These are phyloP conservation scores for Zygoascus biomembranicola DNA, from an alignment of 805 yeast species.

Conservation along the genomic window DNA sequence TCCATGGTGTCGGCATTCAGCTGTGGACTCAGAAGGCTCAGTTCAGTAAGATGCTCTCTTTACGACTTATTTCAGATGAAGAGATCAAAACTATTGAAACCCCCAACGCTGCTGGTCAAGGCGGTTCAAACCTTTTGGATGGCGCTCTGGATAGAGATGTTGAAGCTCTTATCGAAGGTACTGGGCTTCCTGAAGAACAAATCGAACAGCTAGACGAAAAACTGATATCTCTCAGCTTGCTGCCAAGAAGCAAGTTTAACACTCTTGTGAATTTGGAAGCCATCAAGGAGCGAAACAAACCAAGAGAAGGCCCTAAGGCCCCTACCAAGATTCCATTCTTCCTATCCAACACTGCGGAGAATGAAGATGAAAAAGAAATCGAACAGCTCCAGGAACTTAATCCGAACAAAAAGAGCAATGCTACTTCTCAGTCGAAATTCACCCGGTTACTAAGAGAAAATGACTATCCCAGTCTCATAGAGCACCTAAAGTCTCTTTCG, in stretches of 20 bases:
- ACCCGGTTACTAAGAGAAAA: constrained; percentile 57
- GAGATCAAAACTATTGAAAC: constrained; percentile 40
- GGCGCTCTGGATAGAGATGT: constrained; percentile 57
- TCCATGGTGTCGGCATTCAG: constrained; percentile 78
- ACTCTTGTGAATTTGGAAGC: constrained; percentile 75
- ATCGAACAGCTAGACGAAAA: constrained; percentile 55
- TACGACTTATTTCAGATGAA: constrained; percentile 61
- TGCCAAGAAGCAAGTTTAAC: constrained; percentile 70
- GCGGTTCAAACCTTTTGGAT: constrained; percentile 60
- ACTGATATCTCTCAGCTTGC: constrained; percentile 64
- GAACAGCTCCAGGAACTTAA: constrained; percentile 12
- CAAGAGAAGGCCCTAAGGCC: constrained; percentile 78
- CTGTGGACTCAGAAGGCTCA: constrained; percentile 91
- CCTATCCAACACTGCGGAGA: constrained; percentile 55
- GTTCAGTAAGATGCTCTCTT: constrained; percentile 52
- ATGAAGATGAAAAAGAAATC: constrained; percentile 24
- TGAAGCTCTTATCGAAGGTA: constrained; percentile 28
- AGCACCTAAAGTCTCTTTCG: constrained; percentile 48
- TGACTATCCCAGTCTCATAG: constrained; percentile 45
- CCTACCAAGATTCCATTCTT: constrained; percentile 80
- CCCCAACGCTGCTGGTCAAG: constrained; percentile 76
- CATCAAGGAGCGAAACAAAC: constrained; percentile 81
- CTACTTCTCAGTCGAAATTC: constrained; percentile 43
- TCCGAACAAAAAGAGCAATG: constrained; percentile 4
- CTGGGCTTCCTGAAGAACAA: constrained; percentile 19